These are phyloP conservation scores for Hypocreales sp. DNA, from an alignment of 2,329 filamentous ascomycete species.

Conservation along the genomic window DNA sequence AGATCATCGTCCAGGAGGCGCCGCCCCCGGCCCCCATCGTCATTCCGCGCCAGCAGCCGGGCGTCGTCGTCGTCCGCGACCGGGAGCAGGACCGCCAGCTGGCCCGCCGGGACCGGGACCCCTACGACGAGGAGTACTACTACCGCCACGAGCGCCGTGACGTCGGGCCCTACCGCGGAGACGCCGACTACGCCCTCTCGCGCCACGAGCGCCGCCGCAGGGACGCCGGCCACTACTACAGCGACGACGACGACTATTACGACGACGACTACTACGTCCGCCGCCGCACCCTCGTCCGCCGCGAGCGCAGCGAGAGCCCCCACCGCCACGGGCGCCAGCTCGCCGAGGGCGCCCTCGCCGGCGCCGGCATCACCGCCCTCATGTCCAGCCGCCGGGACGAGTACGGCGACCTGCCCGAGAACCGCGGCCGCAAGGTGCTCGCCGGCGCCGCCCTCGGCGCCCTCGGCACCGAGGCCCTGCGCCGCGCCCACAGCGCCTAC, in stretches of 20 bases:
- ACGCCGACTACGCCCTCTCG: conserved; percentile 15
- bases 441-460: conserved; percentile 48
- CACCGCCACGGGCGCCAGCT: conserved; percentile 42
- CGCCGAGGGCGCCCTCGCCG: conserved; percentile 49
- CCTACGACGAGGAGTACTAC: conserved; percentile 32
- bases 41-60: conserved; percentile 27
- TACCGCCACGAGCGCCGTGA: conserved; percentile 31
- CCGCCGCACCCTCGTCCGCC: conserved; percentile 28
- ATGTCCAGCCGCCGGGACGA: conserved; percentile 37
- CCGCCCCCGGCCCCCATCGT: conserved; percentile 35
- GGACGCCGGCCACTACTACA: conserved; percentile 19
- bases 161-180: conserved; percentile 21
- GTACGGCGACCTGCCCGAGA: conserved; percentile 30
- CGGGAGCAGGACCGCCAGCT: conserved; percentile 23
- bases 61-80: conserved; percentile 26
- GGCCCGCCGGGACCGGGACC: conserved; percentile 17
- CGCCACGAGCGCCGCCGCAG: conserved; percentile 24
- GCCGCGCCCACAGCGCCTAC: conserved; percentile 45
- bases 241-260: conserved; percentile 31
- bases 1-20: conserved; percentile 45
- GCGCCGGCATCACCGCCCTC: conserved; percentile 45
- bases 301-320: conserved; percentile 33
- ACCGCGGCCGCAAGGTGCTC: conserved; percentile 41
- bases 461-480: conserved; percentile 43
- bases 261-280: conserved; percentile 33